A percentile compares a stretch with the other conserved stretches of the same genome.
Conservation (phyloP, 306 rosid genomes). For the Quercus cerris region DNA sequence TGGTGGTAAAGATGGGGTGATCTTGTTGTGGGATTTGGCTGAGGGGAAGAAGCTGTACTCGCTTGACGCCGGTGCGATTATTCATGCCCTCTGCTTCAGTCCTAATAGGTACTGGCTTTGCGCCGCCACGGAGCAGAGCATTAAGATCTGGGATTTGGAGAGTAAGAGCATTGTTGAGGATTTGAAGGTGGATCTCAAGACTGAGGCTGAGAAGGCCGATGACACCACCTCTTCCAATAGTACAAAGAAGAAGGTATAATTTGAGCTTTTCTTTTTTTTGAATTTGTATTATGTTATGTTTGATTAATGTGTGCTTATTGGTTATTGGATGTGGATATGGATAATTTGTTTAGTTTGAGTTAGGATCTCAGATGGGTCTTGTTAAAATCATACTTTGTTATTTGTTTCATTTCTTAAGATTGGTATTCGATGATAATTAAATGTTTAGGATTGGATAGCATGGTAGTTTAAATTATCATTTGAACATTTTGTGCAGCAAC, state of each 20-base stretch:
- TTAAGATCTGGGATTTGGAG: slow-evolving; percentile 99
- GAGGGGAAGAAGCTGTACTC: slow-evolving; percentile 90
- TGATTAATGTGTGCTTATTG: too few relatives aligned
- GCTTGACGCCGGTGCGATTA: slow-evolving; percentile 77
- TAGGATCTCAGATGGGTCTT: too few relatives aligned
- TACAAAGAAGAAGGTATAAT: slow-evolving; percentile 76
- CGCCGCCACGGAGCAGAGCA: slow-evolving; percentile 91
- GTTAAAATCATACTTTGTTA: too few relatives aligned
- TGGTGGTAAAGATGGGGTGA: slow-evolving; percentile 91
- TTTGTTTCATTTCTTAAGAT: too few relatives aligned
- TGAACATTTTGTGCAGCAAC: too few relatives aligned
- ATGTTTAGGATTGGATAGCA: too few relatives aligned
- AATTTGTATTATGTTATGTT: too few relatives aligned
- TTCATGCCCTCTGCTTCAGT: slow-evolving; percentile 86
- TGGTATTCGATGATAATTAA: too few relatives aligned
- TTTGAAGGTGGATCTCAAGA: slow-evolving; percentile 80
- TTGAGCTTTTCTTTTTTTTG: too few relatives aligned
- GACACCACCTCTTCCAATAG: slow-evolving; percentile 35
- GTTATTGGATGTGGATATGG: too few relatives aligned
- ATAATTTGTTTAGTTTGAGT: too few relatives aligned
- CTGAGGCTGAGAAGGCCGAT: slow-evolving; percentile 77
- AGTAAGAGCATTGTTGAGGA: slow-evolving; percentile 94
- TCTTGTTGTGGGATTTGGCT: slow-evolving; percentile 91
- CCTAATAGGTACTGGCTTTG: slow-evolving; percentile 99
- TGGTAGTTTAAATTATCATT: too few relatives aligned